A percentile compares a stretch with the other conserved stretches of the same genome.
Evolutionary conservation across 208 protist genomes (phyloP).

Genomic region (Leishmania arabica): DNA sequence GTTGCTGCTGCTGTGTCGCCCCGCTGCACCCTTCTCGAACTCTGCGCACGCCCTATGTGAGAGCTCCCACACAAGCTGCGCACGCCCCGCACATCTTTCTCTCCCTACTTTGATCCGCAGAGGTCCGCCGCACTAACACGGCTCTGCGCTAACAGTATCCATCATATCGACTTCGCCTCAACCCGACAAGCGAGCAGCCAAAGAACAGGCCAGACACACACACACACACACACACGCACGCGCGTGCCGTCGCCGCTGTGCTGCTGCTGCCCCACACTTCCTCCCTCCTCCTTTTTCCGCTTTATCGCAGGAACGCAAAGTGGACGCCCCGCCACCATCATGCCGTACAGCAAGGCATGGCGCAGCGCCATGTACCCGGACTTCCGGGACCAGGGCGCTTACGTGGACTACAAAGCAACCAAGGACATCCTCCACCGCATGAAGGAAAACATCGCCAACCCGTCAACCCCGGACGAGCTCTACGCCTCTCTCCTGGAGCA

Average conservation of each 20-base stretch:
- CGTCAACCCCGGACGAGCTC: slow-evolving; percentile 76
- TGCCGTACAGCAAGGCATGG: slow-evolving; percentile 90
- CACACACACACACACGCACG: not conserved
- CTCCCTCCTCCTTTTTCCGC: not conserved
- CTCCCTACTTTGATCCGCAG: not conserved
- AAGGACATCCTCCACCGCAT: slow-evolving; percentile 88
- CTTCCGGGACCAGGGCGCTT: slow-evolving; percentile 75
- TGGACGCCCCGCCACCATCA: slow-evolving; percentile 8
- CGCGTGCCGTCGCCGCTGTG: no score
- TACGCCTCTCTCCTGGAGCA: slow-evolving; percentile 70
- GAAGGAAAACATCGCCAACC: slow-evolving; percentile 88
- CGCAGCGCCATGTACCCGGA: slow-evolving; percentile 85
- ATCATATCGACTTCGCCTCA: not conserved
- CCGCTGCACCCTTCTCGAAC: not conserved
- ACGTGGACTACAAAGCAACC: slow-evolving; percentile 87
- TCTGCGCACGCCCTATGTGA: not conserved
- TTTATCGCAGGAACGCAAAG: not conserved
- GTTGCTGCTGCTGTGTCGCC: not conserved
- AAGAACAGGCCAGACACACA: not conserved
- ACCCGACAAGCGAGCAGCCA: not conserved
- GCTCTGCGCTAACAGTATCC: not conserved
- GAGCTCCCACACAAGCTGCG: not conserved
- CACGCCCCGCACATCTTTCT: not conserved
- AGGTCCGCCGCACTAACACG: not conserved
- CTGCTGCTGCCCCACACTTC: not conserved